These are phyloP conservation scores for Kwoniella mangroviensis DNA, from an alignment of 768 basidiomycete genomes.

Conservation along the genomic window DNA sequence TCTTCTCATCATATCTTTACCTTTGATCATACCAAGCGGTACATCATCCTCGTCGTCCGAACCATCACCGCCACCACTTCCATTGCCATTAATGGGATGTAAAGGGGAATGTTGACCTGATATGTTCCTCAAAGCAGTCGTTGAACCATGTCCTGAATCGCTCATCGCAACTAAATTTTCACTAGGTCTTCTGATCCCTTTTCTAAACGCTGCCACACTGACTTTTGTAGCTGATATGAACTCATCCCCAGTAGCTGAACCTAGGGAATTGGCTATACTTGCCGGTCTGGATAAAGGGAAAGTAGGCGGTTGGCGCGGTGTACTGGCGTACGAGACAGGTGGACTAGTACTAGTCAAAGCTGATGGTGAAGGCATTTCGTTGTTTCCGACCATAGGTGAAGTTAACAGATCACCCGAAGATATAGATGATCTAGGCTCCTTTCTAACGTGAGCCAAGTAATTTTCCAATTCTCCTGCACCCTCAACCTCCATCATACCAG, in stretches of 20 bases:
- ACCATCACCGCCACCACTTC: conserved; percentile 32
- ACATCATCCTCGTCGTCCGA: conserved; percentile 33
- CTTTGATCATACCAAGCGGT: conserved; percentile 38
- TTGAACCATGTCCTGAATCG: conserved; percentile 27
- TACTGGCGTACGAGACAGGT: conserved; percentile 13
- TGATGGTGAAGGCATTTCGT: conserved; percentile 2
- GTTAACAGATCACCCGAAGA: conserved; percentile 12
- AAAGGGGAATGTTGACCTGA: conserved; percentile 4
- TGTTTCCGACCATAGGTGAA: conserved; percentile 3
- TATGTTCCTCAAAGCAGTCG: neutral
- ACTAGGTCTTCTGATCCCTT: conserved; percentile 43
- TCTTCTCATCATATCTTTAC: conserved; percentile 9
- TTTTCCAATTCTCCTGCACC: conserved; percentile 26
- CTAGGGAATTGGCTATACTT: conserved; percentile 37
- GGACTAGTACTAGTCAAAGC: conserved; percentile 1
- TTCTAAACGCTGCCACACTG: conserved; percentile 47
- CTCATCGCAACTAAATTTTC: conserved; percentile 29
- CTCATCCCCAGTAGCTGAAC: conserved; percentile 32
- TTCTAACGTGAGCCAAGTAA: conserved; percentile 30
- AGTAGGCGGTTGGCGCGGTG: neutral
- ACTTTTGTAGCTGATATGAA: conserved; percentile 27
- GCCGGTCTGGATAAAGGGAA: conserved; percentile 37
- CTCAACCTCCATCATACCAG: conserved; percentile 40
- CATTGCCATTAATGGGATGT: neutral
- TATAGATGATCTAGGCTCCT: conserved; percentile 15